Conservation (phyloP, 2,329 filamentous ascomycete species). For the Ophiostoma ulmi region DNA sequence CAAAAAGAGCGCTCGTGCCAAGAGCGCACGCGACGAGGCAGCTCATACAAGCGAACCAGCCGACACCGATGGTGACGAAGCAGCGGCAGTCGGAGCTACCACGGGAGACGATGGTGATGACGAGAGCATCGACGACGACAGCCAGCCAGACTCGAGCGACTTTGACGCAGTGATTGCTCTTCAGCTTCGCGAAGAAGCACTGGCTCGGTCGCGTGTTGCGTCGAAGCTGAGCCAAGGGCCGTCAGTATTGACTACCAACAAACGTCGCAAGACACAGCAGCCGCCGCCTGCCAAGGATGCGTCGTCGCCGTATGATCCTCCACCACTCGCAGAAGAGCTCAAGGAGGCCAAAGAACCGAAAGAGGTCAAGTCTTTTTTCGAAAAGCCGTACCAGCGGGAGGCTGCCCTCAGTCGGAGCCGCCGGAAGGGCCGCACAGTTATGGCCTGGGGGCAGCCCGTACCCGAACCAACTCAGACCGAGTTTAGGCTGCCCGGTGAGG, state of each 20-base stretch:
- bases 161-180: conserved; percentile 66
- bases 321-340: conserved; percentile 18
- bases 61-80: conserved; percentile 18
- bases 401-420: conserved; percentile 69
- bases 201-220: conserved; percentile 27
- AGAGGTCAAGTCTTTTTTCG: conserved; percentile 83
- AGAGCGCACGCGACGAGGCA: conserved; percentile 3
- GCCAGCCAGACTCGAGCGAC: conserved; percentile 61
- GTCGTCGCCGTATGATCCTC: not conserved
- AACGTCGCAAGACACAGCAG: conserved; percentile 23
- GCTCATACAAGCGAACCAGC: not conserved
- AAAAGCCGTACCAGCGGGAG: conserved; percentile 72
- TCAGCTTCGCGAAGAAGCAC: conserved; percentile 69
- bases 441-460: conserved; percentile 77
- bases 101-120: conserved; percentile 21
- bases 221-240: conserved; percentile 36
- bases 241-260: conserved; percentile 31
- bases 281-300: not conserved
- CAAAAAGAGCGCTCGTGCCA: conserved; percentile 8
- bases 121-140: conserved; percentile 35
- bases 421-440: conserved; percentile 61
- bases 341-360: conserved; percentile 36
- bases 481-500: conserved; percentile 68
- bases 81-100: conserved; percentile 33
- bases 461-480: conserved; percentile 67